Evolutionary conservation across 441 rosid species (phyloP), one percentile per base, ranked within the genome.

Genomic region (Flueggea neowawraea): DNA sequence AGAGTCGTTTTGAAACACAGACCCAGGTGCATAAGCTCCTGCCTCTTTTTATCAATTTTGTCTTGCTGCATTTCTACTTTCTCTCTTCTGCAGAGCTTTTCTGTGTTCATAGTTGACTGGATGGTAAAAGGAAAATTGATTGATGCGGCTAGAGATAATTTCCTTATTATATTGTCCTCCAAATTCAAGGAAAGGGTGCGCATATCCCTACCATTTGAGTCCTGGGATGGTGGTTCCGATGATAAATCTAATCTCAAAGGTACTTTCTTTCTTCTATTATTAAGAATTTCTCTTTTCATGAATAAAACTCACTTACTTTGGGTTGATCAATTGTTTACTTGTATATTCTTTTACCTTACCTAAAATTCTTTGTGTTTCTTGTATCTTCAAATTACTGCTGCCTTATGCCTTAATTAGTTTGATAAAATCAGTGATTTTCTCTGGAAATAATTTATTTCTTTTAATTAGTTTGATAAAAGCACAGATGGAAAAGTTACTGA

Each of bases 101-200:
- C 52, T 54, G 41, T 73, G 73, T 36, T 69, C 48, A 49, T 60
- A 94, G 99, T 80, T 78, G 97, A 91, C 61, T 88, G 98, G 91
- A 88, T 92, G 78, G 69, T 73, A 52, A 81, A 81, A 73, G 97
- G 96, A 16, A 80, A 78, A 47, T 85, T 65, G 69, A 70, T 91
- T 67, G 95, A 87, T 32, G 83, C 86, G 75, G 97, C 94, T 22
- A 86, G 72, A 69, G 75, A 68, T 62, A 73, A 74, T 62, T 58
- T 6, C 57, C 79, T 95, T 61, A 78, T 67, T 64, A 81, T 91
- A 66, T 56, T 89, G 17, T 89, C 97, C 10, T 82, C 97, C 53
- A 82, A 74, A 67, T 81, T 89, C 58, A 76, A 80, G 49, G 95
- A 91, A 76, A 86, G 64, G 67, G 64, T 68, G 52, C 57, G 71